phyloP scores from a whole-genome alignment of 1,139 yeast species.

The Blastobotrys apis region DNA sequence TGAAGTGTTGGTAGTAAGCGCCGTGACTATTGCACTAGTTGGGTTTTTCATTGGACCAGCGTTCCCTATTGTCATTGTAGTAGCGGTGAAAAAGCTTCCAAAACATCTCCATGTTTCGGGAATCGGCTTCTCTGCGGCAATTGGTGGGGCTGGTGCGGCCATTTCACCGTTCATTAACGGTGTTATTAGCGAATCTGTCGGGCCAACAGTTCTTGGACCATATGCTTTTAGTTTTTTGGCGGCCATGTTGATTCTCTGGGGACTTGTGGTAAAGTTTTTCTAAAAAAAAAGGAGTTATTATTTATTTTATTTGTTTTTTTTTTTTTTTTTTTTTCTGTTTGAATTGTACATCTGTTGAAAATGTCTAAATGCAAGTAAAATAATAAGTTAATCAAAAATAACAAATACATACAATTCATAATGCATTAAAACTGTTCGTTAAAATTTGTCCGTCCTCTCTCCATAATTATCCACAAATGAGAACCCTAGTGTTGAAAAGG shows the following conservation, averaged over 20 bases:
- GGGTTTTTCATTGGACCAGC: conserved; percentile 78
- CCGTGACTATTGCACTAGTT: conserved; percentile 45
- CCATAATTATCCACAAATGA: background rate
- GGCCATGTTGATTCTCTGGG: conserved; percentile 29
- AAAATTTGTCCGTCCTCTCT: too few species aligned
- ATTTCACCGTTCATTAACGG: conserved; percentile 33
- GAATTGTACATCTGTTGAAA: too few species aligned
- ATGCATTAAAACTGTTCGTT: too few species aligned
- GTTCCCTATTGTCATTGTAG: conserved; percentile 69
- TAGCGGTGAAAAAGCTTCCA: conserved; percentile 62
- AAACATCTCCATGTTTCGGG: conserved; percentile 59
- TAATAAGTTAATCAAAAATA: too few species aligned
- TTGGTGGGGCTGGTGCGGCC: conserved; percentile 82
- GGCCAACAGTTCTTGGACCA: conserved; percentile 32
- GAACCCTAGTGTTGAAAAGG: conserved; percentile 1
- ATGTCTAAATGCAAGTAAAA: too few species aligned
- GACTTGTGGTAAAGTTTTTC: conserved; percentile 27
- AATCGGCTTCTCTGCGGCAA: conserved; percentile 69
- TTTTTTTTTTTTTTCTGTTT: too few species aligned
- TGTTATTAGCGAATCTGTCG: conserved; percentile 28
- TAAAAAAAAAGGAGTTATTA: too few species aligned
- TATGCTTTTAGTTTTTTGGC: conserved; percentile 26
- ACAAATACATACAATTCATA: too few species aligned
- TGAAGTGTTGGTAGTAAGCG: conserved; percentile 28
- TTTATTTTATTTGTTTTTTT: too few species aligned